Base-by-base conservation (phyloP, 768 basidiomycete species). In the Mycena olivaceomarginata region DNA sequence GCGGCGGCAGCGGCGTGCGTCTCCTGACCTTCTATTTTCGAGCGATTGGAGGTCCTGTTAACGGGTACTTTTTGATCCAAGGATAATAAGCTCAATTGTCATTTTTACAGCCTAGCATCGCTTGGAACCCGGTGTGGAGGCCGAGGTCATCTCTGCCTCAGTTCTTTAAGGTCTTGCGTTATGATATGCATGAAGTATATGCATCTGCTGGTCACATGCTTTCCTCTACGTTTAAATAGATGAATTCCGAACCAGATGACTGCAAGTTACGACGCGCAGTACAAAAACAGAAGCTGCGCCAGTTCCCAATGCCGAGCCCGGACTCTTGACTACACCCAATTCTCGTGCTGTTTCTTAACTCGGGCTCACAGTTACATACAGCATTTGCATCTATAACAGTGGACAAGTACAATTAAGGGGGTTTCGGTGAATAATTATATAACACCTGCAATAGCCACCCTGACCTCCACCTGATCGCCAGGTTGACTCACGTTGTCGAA, bases 391-490 rank as follows among this genome's bases (percentile, higher is more conserved):
- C 48, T 51, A 51, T 51, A 51, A 18, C 48, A 51, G 48, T 51
- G 48, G 48, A 51, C 48, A 51, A 51, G 48, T 51, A 51, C 48
- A 51, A 51, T 51, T 18, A 48, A 48, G 16, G 48, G 48, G 48
- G 16, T 20, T 51, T 51, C 48, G 48, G 48, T 51, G 48, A 9
- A 51, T 51, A 51, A 51, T 51, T 51, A 51, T 9, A 51, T 20
- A 51, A 68, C 67, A 8, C 67, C 67, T 9, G 53, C 53, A 56
- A 68, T 56, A 1, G 67, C 67, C 25, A 18, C 39, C 67, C 67
- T 20, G 40, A 68, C 67, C 45, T 68, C 39, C 18, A 68, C 67
- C 67, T 41, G 40, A 43, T 57, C 53, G 20, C 67, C 67, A 1
- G 67, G 67, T 18, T 37, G 16, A n/a, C 13, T 20, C 20, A 68